Evolutionary conservation across 495 filamentous ascomycete species (phyloP).

Genomic region (Penicillium flavigenum): DNA sequence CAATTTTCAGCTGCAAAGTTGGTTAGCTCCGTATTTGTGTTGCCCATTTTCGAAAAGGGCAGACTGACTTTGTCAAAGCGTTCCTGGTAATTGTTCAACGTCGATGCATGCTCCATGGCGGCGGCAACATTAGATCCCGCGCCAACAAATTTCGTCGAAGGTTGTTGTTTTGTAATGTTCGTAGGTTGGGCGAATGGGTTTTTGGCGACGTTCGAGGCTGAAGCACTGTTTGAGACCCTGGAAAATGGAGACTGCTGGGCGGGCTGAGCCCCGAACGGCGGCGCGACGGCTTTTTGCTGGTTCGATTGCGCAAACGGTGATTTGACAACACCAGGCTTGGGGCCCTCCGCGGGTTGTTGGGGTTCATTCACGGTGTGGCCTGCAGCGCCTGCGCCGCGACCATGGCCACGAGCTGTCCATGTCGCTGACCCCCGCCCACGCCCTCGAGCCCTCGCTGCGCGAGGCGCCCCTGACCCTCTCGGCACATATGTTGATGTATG

Average conservation of each 20-base stretch:
- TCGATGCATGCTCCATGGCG: slow-evolving; percentile 27
- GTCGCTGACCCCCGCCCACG: slow-evolving; percentile 31
- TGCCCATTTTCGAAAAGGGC: background rate
- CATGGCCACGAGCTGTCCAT: slow-evolving; percentile 18
- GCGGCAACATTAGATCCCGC: slow-evolving; percentile 9
- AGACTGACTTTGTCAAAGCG: slow-evolving; percentile 46
- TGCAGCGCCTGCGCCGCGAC: slow-evolving; percentile 25
- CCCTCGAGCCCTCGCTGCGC: slow-evolving; percentile 24
- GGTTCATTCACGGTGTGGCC: slow-evolving; percentile 13
- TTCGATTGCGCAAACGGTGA: slow-evolving; percentile 39
- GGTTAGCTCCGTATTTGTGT: slow-evolving; percentile 18
- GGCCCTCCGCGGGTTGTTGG: slow-evolving; percentile 14
- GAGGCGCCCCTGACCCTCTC: slow-evolving; percentile 21
- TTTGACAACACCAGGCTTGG: slow-evolving; percentile 6
- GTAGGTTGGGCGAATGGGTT: slow-evolving; percentile 7
- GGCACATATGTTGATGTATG: slow-evolving; percentile 24
- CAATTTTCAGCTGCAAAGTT: slow-evolving; percentile 55
- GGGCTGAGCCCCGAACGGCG: slow-evolving; percentile 21
- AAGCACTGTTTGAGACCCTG: slow-evolving; percentile 18
- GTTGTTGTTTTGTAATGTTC: background rate
- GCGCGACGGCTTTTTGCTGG: slow-evolving; percentile 20
- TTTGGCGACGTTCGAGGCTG: slow-evolving; percentile 15
- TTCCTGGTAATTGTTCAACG: slow-evolving; percentile 34
- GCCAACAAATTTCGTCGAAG: background rate
- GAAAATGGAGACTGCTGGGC: slow-evolving; percentile 25